These are phyloP conservation scores for Psilocybe sp. DNA, from an alignment of 768 basidiomycete species.

Conservation along the genomic window DNA sequence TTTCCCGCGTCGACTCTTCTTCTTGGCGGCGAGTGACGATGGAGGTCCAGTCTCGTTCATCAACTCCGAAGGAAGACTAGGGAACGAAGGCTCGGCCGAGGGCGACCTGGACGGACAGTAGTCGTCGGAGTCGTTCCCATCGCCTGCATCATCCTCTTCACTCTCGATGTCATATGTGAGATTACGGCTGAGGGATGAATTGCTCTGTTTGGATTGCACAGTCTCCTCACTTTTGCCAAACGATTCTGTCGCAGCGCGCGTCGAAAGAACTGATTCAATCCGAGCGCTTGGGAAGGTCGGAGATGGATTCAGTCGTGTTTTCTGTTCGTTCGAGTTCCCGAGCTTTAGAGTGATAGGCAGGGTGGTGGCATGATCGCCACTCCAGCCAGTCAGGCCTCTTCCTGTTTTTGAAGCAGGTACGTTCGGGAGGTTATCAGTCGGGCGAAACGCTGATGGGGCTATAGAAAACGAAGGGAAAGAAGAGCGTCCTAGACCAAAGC, in stretches of 20 bases:
- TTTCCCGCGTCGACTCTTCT: slow-evolving; percentile 18
- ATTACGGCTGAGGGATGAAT: neutral
- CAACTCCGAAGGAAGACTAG: neutral
- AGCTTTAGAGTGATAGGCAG: neutral
- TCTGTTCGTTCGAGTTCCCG: neutral
- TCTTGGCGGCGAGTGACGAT: slow-evolving; percentile 17
- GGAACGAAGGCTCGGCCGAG: slow-evolving; percentile 4
- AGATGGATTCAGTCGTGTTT: slow-evolving; percentile 5
- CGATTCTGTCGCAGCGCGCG: neutral
- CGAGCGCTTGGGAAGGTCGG: neutral
- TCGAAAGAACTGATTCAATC: neutral
- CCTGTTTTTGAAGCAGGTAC: slow-evolving; percentile 3
- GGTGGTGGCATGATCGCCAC: neutral
- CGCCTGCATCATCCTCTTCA: slow-evolving; percentile 21
- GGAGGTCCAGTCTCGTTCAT: slow-evolving; percentile 5
- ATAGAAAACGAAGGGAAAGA: neutral
- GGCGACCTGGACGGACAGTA: slow-evolving; percentile 20
- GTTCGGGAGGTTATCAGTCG: neutral
- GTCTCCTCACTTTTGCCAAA: neutral
- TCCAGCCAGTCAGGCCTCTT: slow-evolving; percentile 16
- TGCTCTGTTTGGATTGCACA: too few species aligned
- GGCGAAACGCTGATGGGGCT: neutral
- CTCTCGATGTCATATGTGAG: slow-evolving; percentile 7
- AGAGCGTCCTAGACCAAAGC: neutral
- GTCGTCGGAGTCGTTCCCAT: slow-evolving; percentile 27